A percentile compares a stretch with the other conserved stretches of the same genome.
Evolutionary conservation across 2,329 filamentous ascomycete species (phyloP).

Genomic region (Ophiobolus disseminans): DNA sequence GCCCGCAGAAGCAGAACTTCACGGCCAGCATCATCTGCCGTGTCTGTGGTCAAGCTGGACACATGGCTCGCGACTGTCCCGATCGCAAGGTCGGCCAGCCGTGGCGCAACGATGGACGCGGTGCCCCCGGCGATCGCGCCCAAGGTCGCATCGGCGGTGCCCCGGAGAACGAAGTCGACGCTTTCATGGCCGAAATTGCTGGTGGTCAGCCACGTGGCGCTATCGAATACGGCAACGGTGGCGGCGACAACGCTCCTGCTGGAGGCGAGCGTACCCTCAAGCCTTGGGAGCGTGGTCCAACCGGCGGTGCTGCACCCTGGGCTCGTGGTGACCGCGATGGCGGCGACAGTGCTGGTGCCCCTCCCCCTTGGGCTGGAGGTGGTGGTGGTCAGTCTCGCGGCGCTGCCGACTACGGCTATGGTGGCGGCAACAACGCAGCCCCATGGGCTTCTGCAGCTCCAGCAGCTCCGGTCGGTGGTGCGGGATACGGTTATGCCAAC

Average conservation of each 20-base stretch:
- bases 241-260: conserved; percentile 59
- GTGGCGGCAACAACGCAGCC: conserved; percentile 41
- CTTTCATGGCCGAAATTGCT: conserved; percentile 97
- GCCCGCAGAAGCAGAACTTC: conserved; percentile 95
- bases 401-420: conserved; percentile 32
- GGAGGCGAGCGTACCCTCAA: conserved; percentile 67
- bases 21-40: conserved; percentile 99
- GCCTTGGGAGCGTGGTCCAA: conserved; percentile 88
- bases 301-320: conserved; percentile 86
- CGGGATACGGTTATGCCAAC: conserved; percentile 55
- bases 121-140: conserved; percentile 57
- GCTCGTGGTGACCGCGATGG: conserved; percentile 53
- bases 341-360: conserved; percentile 47
- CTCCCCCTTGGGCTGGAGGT: conserved; percentile 52
- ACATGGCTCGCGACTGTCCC: conserved; percentile 98
- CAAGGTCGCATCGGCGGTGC: conserved; percentile 72
- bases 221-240: conserved; percentile 63
- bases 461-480: conserved; percentile 40
- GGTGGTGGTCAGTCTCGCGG: conserved; percentile 42
- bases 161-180: conserved; percentile 93
- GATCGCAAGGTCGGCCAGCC: conserved; percentile 89
- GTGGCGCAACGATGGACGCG: conserved; percentile 80
- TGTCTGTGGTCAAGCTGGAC: conserved; percentile 95
- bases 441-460: conserved; percentile 51
- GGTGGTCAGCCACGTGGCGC: conserved; percentile 76